Percentiles rank a stretch among this genome's conserved stretches.
phyloP scores from a whole-genome alignment of 805 yeast genomes.

The Metschnikowia anglica region DNA sequence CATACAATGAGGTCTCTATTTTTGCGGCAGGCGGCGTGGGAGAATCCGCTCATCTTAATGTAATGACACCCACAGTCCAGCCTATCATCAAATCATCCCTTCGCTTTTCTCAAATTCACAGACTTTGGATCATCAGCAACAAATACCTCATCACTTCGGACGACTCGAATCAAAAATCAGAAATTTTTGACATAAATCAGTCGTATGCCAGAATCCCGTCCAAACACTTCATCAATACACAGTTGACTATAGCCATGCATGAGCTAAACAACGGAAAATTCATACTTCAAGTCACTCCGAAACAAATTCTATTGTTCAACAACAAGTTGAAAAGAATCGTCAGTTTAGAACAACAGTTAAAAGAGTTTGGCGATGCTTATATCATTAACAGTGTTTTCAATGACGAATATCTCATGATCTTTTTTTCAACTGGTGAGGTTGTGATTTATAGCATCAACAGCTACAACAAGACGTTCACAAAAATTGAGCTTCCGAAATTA shows the following conservation, averaged over 20 bases:
- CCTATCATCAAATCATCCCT: slow-evolving; percentile 68
- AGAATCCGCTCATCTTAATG: slow-evolving; percentile 52
- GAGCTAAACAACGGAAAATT: slow-evolving; percentile 54
- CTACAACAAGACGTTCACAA: slow-evolving; percentile 34
- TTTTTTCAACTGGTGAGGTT: slow-evolving; percentile 70
- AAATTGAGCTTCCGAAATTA: slow-evolving; percentile 41
- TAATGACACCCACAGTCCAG: slow-evolving; percentile 65
- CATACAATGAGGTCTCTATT: slow-evolving; percentile 61
- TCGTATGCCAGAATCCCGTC: slow-evolving; percentile 61
- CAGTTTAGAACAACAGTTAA: slow-evolving; percentile 42
- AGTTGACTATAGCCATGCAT: slow-evolving; percentile 65
- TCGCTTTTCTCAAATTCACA: slow-evolving; percentile 67
- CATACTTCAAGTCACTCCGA: slow-evolving; percentile 73
- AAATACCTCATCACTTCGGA: slow-evolving; percentile 72
- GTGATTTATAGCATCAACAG: slow-evolving; percentile 48
- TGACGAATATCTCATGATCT: slow-evolving; percentile 63
- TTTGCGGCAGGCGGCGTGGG: slow-evolving; percentile 70
- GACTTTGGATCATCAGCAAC: slow-evolving; percentile 71
- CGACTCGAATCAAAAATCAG: slow-evolving; percentile 59
- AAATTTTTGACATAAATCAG: slow-evolving; percentile 61
- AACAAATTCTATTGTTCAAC: slow-evolving; percentile 59
- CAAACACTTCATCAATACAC: slow-evolving; percentile 61
- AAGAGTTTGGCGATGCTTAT: slow-evolving; percentile 47
- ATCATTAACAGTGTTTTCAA: slow-evolving; percentile 60
- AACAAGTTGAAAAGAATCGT: slow-evolving; percentile 55